Evolutionary conservation across 2,329 filamentous ascomycete genomes (phyloP).

Genomic region (Knufia petricola): DNA sequence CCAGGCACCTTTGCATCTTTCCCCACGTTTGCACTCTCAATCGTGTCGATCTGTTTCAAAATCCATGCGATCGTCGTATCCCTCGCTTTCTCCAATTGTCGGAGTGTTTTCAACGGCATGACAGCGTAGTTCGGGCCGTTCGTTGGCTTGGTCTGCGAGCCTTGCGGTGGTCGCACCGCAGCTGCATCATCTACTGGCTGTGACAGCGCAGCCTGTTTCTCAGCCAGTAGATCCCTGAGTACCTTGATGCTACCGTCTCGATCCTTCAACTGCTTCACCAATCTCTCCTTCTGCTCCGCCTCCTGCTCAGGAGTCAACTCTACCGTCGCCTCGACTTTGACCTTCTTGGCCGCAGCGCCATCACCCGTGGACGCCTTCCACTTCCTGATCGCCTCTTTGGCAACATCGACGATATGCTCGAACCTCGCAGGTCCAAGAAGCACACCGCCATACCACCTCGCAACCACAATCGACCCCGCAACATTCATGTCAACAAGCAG

Average conservation of each 20-base stretch:
- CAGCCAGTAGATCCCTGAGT: constrained; percentile 36
- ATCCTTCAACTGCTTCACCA: constrained; percentile 35
- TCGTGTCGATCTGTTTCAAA: constrained; percentile 43
- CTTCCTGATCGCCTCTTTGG: constrained; percentile 38
- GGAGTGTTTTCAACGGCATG: constrained; percentile 31
- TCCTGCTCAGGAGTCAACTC: constrained; percentile 16
- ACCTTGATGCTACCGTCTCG: constrained; percentile 41
- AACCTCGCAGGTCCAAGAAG: constrained; percentile 46
- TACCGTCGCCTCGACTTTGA: background rate
- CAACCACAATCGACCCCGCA: constrained; percentile 42
- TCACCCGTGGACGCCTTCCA: constrained; percentile 29
- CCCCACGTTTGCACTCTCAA: constrained; percentile 30
- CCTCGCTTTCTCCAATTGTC: constrained; percentile 42
- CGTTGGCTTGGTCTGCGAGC: constrained; percentile 18
- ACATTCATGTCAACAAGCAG: constrained; percentile 38
- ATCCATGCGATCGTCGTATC: constrained; percentile 46
- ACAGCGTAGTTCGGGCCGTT: constrained; percentile 29
- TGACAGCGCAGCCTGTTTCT: constrained; percentile 18
- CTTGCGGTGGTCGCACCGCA: constrained; percentile 17
- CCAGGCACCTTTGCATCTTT: constrained; percentile 11
- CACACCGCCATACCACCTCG: constrained; percentile 46
- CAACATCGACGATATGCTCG: constrained; percentile 42
- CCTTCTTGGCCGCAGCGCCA: constrained; percentile 14
- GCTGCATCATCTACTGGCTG: background rate
- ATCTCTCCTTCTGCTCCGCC: constrained; percentile 27